Evolutionary conservation across 2,329 filamentous ascomycete genomes (phyloP).

Genomic region (Epichloe bromicola): DNA sequence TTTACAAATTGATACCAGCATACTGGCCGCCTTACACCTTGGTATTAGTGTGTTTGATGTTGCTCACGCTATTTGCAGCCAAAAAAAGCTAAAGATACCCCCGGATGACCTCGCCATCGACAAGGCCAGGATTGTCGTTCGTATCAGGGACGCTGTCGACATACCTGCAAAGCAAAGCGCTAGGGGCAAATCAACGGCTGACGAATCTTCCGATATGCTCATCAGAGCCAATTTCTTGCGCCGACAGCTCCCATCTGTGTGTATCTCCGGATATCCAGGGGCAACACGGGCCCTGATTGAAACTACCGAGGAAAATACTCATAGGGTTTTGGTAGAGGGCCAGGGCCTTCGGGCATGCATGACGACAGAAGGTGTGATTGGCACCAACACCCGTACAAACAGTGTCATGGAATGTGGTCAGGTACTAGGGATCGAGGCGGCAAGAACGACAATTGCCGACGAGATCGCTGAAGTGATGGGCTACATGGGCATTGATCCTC

Average conservation of each 20-base stretch:
- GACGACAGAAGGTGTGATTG: conserved; percentile 83
- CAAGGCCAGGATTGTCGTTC: conserved; percentile 56
- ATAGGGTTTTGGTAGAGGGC: conserved; percentile 79
- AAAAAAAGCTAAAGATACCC: conserved; percentile 68
- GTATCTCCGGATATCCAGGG: conserved; percentile 80
- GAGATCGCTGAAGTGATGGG: conserved; percentile 88
- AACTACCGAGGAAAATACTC: conserved; percentile 55
- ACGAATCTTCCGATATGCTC: conserved; percentile 39
- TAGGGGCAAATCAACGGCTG: conserved; percentile 31
- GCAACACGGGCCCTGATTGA: conserved; percentile 81
- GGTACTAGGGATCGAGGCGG: conserved; percentile 89
- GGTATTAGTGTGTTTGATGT: conserved; percentile 67
- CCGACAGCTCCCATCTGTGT: conserved; percentile 65
- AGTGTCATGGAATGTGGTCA: conserved; percentile 80
- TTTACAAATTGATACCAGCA: conserved; percentile 68
- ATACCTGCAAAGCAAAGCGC: conserved; percentile 33
- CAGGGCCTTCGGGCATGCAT: conserved; percentile 85
- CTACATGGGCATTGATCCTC: conserved; percentile 89
- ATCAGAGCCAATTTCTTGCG: conserved; percentile 76
- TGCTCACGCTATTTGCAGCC: conserved; percentile 58
- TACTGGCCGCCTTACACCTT: conserved; percentile 67
- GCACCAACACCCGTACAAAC: conserved; percentile 63
- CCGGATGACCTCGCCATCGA: conserved; percentile 49
- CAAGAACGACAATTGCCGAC: conserved; percentile 71
- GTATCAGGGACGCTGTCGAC: conserved; percentile 46